phyloP scores from a whole-genome alignment of 2,329 filamentous ascomycete species.

The Mycocentrospora acerina region DNA sequence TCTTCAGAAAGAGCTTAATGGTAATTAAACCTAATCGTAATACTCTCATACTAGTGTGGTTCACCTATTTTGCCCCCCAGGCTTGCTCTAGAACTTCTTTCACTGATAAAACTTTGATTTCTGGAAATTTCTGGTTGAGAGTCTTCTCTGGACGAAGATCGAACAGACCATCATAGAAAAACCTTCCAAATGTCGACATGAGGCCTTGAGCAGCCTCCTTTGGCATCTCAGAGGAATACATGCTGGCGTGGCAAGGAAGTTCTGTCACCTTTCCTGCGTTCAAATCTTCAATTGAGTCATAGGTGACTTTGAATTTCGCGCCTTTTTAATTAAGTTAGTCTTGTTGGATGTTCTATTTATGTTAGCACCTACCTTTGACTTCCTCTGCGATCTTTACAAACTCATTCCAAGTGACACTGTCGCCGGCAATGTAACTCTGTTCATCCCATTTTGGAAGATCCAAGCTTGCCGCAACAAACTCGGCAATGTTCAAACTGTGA shows the following conservation, averaged over 20 bases:
- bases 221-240: conserved; percentile 18
- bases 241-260: conserved; percentile 12
- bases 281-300: conserved; percentile 18
- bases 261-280: conserved; percentile 14
- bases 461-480: conserved; percentile 15
- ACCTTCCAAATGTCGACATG: conserved; percentile 15
- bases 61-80: no score
- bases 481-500: conserved; percentile 19
- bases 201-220: conserved; percentile 12
- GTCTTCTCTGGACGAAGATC: conserved; percentile 7
- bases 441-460: conserved; percentile 38
- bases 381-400: conserved; percentile 47
- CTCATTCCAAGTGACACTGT: conserved; percentile 49
- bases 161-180: conserved; percentile 7
- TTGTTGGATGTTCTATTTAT: neutral
- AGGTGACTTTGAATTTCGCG: conserved; percentile 16
- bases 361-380: conserved; percentile 13
- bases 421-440: conserved; percentile 31
- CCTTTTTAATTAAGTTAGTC: conserved; percentile 31
- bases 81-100: no score
- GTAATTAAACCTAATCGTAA: no score
- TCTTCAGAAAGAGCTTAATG: no score
- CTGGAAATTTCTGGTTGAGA: conserved; percentile 20
- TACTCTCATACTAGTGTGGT: no score
- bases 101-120: conserved; percentile 11